Conservation (phyloP, 2,329 filamentous ascomycete genomes). For the Trichoderma oligosporum region DNA sequence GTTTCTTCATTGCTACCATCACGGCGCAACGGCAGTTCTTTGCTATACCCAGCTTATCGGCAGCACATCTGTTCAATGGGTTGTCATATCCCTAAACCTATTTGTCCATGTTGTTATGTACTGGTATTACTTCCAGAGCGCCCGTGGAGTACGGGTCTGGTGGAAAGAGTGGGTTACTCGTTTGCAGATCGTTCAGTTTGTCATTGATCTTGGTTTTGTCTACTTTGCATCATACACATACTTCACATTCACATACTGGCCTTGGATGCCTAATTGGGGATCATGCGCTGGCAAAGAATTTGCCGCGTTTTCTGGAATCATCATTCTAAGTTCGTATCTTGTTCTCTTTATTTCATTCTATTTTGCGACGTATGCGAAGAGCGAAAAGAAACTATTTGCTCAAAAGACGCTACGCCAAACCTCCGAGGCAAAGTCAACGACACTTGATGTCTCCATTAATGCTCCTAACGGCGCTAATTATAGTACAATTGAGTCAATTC, state of each 20-base stretch:
- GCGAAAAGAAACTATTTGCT: not conserved
- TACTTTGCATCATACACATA: slow-evolving; percentile 80
- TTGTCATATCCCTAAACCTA: slow-evolving; percentile 78
- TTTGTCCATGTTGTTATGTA: slow-evolving; percentile 90
- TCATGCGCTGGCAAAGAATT: slow-evolving; percentile 73
- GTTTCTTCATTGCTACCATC: slow-evolving; percentile 91
- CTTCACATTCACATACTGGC: slow-evolving; percentile 68
- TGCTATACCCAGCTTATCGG: slow-evolving; percentile 88
- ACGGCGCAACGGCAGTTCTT: slow-evolving; percentile 81
- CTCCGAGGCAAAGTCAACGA: not conserved
- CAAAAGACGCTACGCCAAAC: not conserved
- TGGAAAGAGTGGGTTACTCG: slow-evolving; percentile 96
- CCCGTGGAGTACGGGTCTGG: slow-evolving; percentile 82
- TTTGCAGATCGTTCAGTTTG: slow-evolving; percentile 83
- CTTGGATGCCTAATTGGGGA: slow-evolving; percentile 64
- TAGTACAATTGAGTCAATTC: not conserved
- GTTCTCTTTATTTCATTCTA: slow-evolving; percentile 77
- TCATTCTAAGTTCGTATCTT: slow-evolving; percentile 71
- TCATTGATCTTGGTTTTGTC: slow-evolving; percentile 75
- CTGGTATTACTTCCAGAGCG: slow-evolving; percentile 96
- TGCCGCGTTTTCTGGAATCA: slow-evolving; percentile 70
- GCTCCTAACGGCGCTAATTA: not conserved
- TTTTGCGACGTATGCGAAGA: slow-evolving; percentile 45
- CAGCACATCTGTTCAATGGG: slow-evolving; percentile 80
- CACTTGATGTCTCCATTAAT: not conserved